A percentile compares a stretch with the other conserved stretches of the same genome.
phyloP scores from a whole-genome alignment of 202 grass and related monocot genomes.

The Zizania palustris region DNA sequence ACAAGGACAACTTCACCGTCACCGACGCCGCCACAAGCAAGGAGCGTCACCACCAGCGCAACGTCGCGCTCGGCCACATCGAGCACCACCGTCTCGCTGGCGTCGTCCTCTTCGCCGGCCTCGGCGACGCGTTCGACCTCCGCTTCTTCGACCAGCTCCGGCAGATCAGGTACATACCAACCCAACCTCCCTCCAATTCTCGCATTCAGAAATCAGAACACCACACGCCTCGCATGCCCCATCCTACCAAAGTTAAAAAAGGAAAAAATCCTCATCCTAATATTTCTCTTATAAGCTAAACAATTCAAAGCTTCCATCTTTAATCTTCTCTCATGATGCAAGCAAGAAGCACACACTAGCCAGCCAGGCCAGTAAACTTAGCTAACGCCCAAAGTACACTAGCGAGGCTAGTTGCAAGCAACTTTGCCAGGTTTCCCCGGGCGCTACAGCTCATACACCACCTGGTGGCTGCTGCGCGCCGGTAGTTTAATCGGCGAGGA shows the following conservation, averaged over 20 bases:
- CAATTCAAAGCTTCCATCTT: neutral
- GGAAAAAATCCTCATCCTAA: neutral
- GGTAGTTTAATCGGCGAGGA: too few species aligned
- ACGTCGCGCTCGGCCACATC: slow-evolving; percentile 73
- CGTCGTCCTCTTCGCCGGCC: slow-evolving; percentile 71
- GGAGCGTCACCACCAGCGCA: slow-evolving; percentile 82
- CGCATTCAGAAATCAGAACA: too few species aligned
- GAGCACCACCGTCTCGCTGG: slow-evolving; percentile 80
- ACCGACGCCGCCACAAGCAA: slow-evolving; percentile 51
- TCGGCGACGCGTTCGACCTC: slow-evolving; percentile 62
- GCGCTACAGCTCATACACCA: too few species aligned
- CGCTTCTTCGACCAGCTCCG: slow-evolving; percentile 78
- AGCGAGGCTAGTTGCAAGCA: too few species aligned
- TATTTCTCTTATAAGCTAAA: neutral
- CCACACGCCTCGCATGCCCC: too few species aligned
- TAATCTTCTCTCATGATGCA: too few species aligned
- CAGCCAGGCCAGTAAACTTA: too few species aligned
- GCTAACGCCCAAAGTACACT: too few species aligned
- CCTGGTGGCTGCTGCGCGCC: too few species aligned
- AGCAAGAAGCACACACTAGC: too few species aligned
- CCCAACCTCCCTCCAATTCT: too few species aligned
- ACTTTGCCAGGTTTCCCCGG: too few species aligned
- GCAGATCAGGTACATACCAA: slow-evolving; percentile 66
- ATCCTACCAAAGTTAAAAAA: neutral
- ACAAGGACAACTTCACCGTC: slow-evolving; percentile 80